These are phyloP conservation scores for Acanthamoeba healyi DNA, from an alignment of 208 protist species.

Conservation along the genomic window DNA sequence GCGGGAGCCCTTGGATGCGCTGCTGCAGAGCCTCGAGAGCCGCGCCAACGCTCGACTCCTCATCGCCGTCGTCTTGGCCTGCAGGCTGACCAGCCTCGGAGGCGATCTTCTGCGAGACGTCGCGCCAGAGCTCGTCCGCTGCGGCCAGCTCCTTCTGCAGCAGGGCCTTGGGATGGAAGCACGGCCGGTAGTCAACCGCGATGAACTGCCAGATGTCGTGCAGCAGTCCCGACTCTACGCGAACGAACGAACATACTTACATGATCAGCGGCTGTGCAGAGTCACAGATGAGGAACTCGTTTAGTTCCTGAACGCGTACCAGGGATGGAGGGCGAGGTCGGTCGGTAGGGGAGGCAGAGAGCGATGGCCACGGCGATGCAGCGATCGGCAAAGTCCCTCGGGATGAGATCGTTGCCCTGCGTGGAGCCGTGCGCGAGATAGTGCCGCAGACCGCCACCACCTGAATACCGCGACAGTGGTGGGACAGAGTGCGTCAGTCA, in stretches of 20 bases:
- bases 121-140: not conserved
- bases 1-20: not conserved
- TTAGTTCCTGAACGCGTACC: not conserved
- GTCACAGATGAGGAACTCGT: too few species aligned
- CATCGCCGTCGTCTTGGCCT: not conserved
- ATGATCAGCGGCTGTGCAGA: not conserved
- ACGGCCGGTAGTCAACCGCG: conserved; percentile 40
- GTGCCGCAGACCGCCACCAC: conserved; percentile 28
- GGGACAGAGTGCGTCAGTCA: too few species aligned
- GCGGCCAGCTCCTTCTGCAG: conserved; percentile 30
- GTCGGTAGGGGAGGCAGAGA: conserved; percentile 31
- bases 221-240: conserved; percentile 22
- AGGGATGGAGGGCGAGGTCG: not conserved
- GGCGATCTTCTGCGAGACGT: not conserved
- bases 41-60: not conserved
- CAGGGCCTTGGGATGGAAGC: conserved; percentile 58
- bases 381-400: conserved; percentile 54
- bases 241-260: not conserved
- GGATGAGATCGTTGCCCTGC: conserved; percentile 63
- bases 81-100: not conserved
- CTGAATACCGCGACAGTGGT: too few species aligned
- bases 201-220: conserved; percentile 46
- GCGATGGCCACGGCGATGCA: conserved; percentile 64
- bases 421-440: conserved; percentile 61
- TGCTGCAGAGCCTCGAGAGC: not conserved